These are phyloP conservation scores for Thermomucor indicae-seudaticae DNA, from an alignment of 371 early-diverging fungal species.

Conservation along the genomic window DNA sequence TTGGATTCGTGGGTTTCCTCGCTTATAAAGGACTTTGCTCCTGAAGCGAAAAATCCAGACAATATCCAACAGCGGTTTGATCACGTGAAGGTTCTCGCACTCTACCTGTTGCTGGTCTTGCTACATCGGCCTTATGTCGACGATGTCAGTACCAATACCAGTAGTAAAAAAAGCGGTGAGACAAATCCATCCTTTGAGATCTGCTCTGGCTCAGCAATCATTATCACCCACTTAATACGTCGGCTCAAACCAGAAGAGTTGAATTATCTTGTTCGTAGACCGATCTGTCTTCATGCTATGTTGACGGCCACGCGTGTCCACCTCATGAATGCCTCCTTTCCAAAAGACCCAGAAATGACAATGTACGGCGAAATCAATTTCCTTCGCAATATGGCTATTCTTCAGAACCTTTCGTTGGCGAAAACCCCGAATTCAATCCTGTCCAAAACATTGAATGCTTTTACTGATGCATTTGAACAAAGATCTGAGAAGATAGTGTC, in stretches of 20 bases:
- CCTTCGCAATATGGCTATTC: slow-evolving; percentile 4
- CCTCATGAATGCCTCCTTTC: slow-evolving; percentile 30
- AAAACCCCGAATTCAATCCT: not conserved
- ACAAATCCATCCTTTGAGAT: slow-evolving; percentile 32
- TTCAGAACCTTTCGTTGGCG: not conserved
- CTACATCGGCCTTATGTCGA: slow-evolving; percentile 40
- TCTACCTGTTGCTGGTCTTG: slow-evolving; percentile 28
- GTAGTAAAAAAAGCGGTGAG: slow-evolving; percentile 9
- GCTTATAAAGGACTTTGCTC: slow-evolving; percentile 14
- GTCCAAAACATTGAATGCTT: not conserved
- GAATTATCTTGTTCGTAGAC: slow-evolving; percentile 32
- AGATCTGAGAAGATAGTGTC: slow-evolving; percentile 3
- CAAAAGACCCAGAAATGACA: slow-evolving; percentile 13
- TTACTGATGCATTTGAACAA: not conserved
- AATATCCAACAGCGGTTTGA: slow-evolving; percentile 5
- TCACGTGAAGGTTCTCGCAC: slow-evolving; percentile 6
- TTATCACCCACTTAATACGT: slow-evolving; percentile 28
- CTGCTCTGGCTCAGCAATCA: slow-evolving; percentile 31
- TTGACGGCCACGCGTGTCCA: slow-evolving; percentile 39
- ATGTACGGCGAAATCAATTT: slow-evolving; percentile 19
- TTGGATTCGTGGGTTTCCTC: slow-evolving; percentile 23
- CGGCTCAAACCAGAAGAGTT: slow-evolving; percentile 15
- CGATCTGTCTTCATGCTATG: slow-evolving; percentile 31
- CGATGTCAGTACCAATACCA: slow-evolving; percentile 7
- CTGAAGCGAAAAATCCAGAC: not conserved